These are phyloP conservation scores for Kwoniella botswanensis DNA, from an alignment of 768 basidiomycete genomes.

Conservation along the genomic window DNA sequence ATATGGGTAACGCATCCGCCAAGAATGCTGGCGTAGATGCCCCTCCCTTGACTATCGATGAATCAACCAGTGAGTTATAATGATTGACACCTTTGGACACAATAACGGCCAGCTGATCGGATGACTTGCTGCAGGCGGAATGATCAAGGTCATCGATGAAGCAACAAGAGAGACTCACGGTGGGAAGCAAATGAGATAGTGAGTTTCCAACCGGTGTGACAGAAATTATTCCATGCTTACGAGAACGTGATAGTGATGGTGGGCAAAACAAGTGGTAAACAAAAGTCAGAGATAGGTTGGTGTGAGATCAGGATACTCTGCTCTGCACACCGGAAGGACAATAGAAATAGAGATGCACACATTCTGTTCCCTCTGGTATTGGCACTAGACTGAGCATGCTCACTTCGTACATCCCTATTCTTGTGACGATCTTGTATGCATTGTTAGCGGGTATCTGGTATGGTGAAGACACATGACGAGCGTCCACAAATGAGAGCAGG, in stretches of 20 bases:
- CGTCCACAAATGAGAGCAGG: no score
- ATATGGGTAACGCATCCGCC: constrained; percentile 22
- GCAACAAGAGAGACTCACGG: constrained; percentile 13
- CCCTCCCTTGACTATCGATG: constrained; percentile 9
- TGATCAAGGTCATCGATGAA: constrained; percentile 19
- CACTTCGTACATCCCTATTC: no score
- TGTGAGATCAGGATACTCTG: no score
- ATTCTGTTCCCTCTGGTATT: no score
- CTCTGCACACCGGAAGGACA: no score
- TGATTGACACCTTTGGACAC: not conserved
- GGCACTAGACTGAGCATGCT: no score
- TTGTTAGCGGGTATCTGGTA: no score
- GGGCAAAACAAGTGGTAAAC: constrained; percentile 4
- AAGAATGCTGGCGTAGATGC: constrained; percentile 11
- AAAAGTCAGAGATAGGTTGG: not conserved
- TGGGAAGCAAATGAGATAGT: constrained; percentile 20
- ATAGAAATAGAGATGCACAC: no score
- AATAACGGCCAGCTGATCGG: no score
- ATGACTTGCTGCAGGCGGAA: constrained; percentile 11
- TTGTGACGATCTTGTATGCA: no score
- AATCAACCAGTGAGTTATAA: constrained; percentile 3
- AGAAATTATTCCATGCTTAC: not conserved
- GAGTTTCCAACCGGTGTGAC: constrained; percentile 2
- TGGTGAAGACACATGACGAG: no score
- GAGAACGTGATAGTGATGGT: not conserved